Evolutionary conservation across 2,329 filamentous ascomycete species (phyloP).

Genomic region (Fusarium irregulare): DNA sequence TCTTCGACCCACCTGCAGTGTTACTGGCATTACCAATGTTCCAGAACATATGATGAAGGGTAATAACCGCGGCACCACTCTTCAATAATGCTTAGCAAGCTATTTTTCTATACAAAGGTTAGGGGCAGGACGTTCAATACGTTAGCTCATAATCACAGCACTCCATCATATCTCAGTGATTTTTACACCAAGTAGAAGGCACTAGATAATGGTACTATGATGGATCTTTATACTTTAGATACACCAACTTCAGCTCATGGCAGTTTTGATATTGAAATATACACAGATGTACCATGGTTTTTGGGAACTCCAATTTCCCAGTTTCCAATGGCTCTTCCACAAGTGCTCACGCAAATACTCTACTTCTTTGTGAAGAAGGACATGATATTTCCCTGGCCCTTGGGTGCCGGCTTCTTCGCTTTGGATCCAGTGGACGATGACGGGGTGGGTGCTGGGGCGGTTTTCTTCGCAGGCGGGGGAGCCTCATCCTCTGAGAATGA

Average conservation of each 20-base stretch:
- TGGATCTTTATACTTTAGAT: neutral
- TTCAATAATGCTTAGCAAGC: neutral
- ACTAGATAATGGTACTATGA: neutral
- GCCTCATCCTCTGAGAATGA: conserved; percentile 93
- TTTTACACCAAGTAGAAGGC: neutral
- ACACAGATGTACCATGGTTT: neutral
- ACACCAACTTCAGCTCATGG: neutral
- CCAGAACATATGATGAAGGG: neutral
- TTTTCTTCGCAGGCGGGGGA: conserved; percentile 62
- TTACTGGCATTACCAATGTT: neutral
- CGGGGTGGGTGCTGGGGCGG: conserved; percentile 58
- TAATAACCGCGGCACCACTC: neutral
- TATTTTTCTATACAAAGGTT: neutral
- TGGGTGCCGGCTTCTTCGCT: conserved; percentile 67
- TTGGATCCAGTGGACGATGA: conserved; percentile 61
- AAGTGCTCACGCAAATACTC: neutral
- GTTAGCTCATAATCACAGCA: neutral
- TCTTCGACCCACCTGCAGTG: too few species aligned
- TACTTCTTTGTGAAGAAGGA: conserved; percentile 90
- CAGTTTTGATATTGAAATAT: too few species aligned
- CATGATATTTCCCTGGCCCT: conserved; percentile 87
- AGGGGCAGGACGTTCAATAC: neutral
- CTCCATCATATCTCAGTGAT: neutral
- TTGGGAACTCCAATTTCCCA: neutral
- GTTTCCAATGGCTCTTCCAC: neutral